Evolutionary conservation across 164 flowering plant species (phyloP).

Genomic region (Amborella trichopoda): DNA sequence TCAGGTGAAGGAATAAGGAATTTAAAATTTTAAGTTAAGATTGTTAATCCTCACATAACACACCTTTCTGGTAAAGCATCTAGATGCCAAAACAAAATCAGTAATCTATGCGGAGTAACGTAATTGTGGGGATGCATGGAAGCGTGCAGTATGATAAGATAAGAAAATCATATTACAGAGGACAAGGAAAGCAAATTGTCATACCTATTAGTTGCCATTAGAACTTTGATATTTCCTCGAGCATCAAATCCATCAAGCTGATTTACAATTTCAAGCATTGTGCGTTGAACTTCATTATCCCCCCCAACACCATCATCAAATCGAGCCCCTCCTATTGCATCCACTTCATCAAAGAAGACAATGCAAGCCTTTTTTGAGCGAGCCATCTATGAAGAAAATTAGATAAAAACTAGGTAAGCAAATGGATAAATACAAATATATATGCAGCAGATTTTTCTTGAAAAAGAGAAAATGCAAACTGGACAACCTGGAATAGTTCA

Average conservation of each 20-base stretch:
- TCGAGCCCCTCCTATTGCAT: conserved; percentile 98
- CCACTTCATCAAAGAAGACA: conserved; percentile 96
- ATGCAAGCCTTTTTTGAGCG: conserved; percentile 95
- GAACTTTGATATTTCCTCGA: conserved; percentile 89
- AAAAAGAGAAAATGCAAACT: neutral
- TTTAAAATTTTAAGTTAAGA: too few species aligned
- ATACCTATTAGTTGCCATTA: conserved; percentile 96
- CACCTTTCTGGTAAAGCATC: too few species aligned
- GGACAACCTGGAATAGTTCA: conserved; percentile 77
- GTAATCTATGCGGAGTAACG: too few species aligned
- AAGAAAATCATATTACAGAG: neutral
- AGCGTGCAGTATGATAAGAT: too few species aligned
- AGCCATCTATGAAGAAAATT: conserved; percentile 92
- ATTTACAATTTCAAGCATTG: conserved; percentile 98
- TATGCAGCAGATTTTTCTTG: neutral
- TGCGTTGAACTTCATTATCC: conserved; percentile 93
- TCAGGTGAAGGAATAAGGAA: too few species aligned
- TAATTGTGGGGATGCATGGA: too few species aligned
- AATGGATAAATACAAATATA: neutral
- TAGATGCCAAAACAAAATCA: too few species aligned
- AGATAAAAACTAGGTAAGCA: too few species aligned
- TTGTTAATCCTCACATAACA: too few species aligned
- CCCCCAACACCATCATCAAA: conserved; percentile 98
- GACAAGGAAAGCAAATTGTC: neutral
- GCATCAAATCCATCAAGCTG: conserved; percentile 99